These are phyloP conservation scores for Trichoderma sp. DNA, from an alignment of 2,329 filamentous ascomycete species.

Conservation along the genomic window DNA sequence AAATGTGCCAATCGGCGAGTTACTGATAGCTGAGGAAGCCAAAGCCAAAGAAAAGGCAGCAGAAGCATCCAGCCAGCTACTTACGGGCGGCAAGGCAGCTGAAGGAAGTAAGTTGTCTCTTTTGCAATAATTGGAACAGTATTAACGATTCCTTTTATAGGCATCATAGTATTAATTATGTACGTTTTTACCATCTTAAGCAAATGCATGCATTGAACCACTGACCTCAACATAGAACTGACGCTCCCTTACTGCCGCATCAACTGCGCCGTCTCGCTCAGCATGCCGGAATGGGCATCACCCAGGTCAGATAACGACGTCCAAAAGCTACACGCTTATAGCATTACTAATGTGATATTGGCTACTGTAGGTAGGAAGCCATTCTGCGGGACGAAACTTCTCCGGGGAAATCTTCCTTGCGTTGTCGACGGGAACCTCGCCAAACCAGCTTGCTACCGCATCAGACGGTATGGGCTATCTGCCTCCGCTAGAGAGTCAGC, in stretches of 20 bases:
- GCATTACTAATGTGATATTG: neutral
- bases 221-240: neutral
- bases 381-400: neutral
- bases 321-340: neutral
- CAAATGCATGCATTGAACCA: neutral
- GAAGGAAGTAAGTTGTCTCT: neutral
- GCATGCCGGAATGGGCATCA: neutral
- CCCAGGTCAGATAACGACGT: neutral
- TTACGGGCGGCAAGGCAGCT: neutral
- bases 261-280: neutral
- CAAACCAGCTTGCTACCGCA: neutral
- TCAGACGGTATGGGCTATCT: neutral
- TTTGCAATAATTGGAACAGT: neutral
- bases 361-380: neutral
- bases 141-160: neutral
- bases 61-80: neutral
- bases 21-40: neutral
- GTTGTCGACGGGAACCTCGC: neutral
- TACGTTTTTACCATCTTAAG: neutral
- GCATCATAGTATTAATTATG: neutral
- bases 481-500: neutral
- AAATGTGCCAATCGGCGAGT: neutral
- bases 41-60: neutral
- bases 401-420: neutral
- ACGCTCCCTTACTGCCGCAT: neutral